These are phyloP conservation scores for Ophiostoma ulmi DNA, from an alignment of 2,329 filamentous ascomycete species.

Conservation along the genomic window DNA sequence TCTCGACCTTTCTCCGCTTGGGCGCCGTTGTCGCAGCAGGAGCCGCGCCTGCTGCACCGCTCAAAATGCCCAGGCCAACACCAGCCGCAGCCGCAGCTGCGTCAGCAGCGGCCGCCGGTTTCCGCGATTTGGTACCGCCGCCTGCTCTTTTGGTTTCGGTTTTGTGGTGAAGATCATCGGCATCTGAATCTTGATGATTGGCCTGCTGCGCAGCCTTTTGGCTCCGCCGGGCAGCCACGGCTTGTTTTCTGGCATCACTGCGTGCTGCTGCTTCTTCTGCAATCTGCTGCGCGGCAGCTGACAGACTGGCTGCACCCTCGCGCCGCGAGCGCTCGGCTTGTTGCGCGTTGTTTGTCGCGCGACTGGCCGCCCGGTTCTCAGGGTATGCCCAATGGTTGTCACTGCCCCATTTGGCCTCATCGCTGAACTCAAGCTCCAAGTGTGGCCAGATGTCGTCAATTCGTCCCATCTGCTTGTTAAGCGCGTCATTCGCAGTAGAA, in stretches of 20 bases:
- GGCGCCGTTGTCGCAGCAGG: constrained; percentile 44
- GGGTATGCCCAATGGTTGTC: constrained; percentile 93
- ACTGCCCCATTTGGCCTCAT: constrained; percentile 90
- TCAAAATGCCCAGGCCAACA: constrained; percentile 62
- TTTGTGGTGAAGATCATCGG: constrained; percentile 61
- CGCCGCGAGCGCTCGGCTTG: constrained; percentile 69
- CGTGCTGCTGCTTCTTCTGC: constrained; percentile 79
- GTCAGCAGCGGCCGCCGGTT: constrained; percentile 33
- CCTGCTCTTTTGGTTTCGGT: constrained; percentile 56
- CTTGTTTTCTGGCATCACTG: constrained; percentile 79
- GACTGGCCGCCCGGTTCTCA: constrained; percentile 62
- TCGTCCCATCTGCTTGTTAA: constrained; percentile 76
- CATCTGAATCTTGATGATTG: constrained; percentile 62
- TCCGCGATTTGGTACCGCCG: constrained; percentile 58
- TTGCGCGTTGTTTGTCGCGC: constrained; percentile 53
- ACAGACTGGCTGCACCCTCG: constrained; percentile 72
- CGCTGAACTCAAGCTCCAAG: constrained; percentile 83
- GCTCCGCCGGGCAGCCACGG: constrained; percentile 70
- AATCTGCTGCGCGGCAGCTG: constrained; percentile 68
- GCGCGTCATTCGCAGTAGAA: constrained; percentile 82
- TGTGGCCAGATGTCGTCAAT: constrained; percentile 84
- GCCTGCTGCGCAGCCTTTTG: constrained; percentile 40
- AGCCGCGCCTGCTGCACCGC: constrained; percentile 46
- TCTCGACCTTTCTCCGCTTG: constrained; percentile 80
- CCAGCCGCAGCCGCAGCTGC: constrained; percentile 24